These are phyloP conservation scores for Populus hybrid DNA, from an alignment of 441 rosid genomes.

Conservation along the genomic window DNA sequence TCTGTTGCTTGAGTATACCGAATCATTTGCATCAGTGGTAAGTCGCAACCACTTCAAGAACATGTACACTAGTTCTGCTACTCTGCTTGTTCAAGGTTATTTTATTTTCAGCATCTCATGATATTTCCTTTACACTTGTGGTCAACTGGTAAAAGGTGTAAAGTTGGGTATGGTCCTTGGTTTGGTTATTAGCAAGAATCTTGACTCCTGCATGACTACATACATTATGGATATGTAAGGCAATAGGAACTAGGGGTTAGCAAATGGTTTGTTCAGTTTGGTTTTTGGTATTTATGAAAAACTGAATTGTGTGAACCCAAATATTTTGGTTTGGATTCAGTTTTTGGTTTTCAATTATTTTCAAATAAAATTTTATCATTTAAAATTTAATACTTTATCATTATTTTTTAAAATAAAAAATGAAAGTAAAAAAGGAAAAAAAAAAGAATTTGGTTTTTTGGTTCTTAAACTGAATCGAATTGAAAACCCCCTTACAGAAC, in stretches of 20 bases:
- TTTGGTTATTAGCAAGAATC: neutral
- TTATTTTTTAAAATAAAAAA: no score
- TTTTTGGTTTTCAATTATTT: neutral
- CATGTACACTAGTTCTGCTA: neutral
- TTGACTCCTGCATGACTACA: neutral
- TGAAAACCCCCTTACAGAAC: neutral
- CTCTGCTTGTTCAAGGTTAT: neutral
- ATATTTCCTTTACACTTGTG: neutral
- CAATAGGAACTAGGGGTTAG: neutral
- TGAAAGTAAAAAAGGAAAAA: neutral
- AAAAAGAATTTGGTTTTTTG: no score
- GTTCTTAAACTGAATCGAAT: no score
- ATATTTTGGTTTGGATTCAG: neutral
- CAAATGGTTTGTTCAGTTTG: neutral
- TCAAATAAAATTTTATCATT: neutral
- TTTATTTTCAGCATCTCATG: constrained; percentile 8
- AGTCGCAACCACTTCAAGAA: constrained; percentile 21
- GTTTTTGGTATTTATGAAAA: neutral
- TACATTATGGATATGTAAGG: neutral
- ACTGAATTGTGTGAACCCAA: neutral
- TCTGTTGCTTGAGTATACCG: constrained; percentile 71
- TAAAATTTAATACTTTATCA: neutral
- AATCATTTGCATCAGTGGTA: constrained; percentile 77
- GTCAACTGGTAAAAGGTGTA: neutral
- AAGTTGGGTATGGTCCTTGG: neutral